Conservation (phyloP, 1,284 basidiomycete genomes). For the Schizopora paradoxa region DNA sequence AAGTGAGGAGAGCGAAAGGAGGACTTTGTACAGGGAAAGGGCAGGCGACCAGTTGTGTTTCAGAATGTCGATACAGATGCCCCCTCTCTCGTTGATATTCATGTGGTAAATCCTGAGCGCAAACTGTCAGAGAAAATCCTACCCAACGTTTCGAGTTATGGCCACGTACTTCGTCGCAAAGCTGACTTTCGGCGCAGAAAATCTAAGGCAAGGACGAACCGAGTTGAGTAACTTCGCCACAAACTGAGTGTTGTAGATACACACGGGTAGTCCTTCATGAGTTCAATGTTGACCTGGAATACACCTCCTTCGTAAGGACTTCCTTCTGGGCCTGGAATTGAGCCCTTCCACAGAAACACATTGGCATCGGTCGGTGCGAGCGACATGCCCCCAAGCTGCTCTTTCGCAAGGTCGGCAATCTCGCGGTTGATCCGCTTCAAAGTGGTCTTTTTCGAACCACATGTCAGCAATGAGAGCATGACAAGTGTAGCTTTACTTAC, state of each 20-base stretch:
- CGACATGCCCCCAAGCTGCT: slow-evolving; percentile 73
- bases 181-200: slow-evolving; percentile 75
- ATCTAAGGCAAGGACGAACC: slow-evolving; percentile 40
- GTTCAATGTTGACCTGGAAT: slow-evolving; percentile 69
- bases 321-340: slow-evolving; percentile 78
- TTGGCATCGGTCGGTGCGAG: slow-evolving; percentile 55
- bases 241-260: slow-evolving; percentile 33
- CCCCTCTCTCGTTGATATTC: slow-evolving; percentile 78
- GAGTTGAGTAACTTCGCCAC: slow-evolving; percentile 3
- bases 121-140: no score
- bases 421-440: slow-evolving; percentile 86
- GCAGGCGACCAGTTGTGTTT: slow-evolving; percentile 91
- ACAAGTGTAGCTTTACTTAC: no score
- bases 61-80: slow-evolving; percentile 76
- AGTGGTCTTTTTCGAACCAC: slow-evolving; percentile 55
- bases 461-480: no score
- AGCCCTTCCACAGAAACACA: slow-evolving; percentile 52
- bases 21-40: slow-evolving; percentile 85
- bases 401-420: slow-evolving; percentile 77
- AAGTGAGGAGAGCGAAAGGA: slow-evolving; percentile 82
- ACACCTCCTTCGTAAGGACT: slow-evolving; percentile 86
- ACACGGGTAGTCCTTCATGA: slow-evolving; percentile 81
- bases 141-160: no score
- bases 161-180: slow-evolving; percentile 66
- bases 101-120: slow-evolving; percentile 81